Conservation (phyloP, 352 stramenopile genomes). For the Phytophthora europaea region DNA sequence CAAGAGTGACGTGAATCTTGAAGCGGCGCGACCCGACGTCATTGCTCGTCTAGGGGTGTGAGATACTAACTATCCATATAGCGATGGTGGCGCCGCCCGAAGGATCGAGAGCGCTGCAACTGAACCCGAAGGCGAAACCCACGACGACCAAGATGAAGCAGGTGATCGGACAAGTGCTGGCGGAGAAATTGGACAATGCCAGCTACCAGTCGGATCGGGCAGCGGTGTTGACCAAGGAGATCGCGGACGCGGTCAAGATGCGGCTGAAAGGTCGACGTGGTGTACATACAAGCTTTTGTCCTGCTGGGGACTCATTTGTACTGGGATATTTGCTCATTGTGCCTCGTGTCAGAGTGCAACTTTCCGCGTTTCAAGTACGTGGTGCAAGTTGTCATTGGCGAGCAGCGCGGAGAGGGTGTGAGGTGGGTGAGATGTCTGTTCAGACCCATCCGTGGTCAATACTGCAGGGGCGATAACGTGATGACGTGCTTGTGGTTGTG, state of each 20-base stretch:
- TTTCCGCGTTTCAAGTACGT: slow-evolving; percentile 92
- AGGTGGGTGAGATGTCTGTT: slow-evolving; percentile 36
- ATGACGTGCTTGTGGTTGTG: background rate
- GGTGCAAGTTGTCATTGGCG: slow-evolving; percentile 92
- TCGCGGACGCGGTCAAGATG: slow-evolving; percentile 87
- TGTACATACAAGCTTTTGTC: background rate
- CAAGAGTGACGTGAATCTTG: slow-evolving; percentile 24
- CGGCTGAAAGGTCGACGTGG: slow-evolving; percentile 72
- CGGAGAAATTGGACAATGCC: slow-evolving; percentile 72
- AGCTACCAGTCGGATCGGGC: slow-evolving; percentile 82
- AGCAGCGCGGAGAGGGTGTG: slow-evolving; percentile 90
- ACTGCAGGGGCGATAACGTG: background rate
- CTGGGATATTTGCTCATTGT: background rate
- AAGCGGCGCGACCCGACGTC: slow-evolving; percentile 11
- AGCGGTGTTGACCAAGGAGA: slow-evolving; percentile 85
- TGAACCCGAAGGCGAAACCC: slow-evolving; percentile 65
- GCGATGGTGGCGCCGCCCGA: slow-evolving; percentile 60
- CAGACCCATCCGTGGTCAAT: too few species aligned
- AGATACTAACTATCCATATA: too few species aligned
- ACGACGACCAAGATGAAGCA: slow-evolving; percentile 89
- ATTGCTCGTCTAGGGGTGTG: slow-evolving; percentile 3
- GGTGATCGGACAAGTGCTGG: slow-evolving; percentile 69
- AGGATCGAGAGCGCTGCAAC: slow-evolving; percentile 51
- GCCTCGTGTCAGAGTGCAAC: slow-evolving; percentile 51
- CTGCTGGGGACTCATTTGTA: background rate